Evolutionary conservation across 2,329 filamentous ascomycete species (phyloP).

Genomic region (Hymenoscyphus occultus): DNA sequence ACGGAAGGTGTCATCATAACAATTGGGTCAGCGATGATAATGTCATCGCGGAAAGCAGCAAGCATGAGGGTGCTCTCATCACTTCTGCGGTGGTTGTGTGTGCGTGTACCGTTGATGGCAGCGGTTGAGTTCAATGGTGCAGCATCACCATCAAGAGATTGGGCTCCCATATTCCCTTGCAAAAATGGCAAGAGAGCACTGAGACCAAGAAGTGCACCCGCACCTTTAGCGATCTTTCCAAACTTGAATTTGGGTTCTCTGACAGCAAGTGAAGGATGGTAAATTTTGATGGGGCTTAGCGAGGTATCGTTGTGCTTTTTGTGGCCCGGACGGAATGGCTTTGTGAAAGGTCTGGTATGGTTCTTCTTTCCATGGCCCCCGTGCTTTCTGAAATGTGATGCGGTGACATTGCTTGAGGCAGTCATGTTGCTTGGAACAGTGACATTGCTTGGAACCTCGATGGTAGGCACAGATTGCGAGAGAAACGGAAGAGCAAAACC

Average conservation of each 20-base stretch:
- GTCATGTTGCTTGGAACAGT: neutral
- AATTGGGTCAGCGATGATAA: neutral
- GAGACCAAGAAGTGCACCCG: neutral
- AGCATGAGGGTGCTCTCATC: neutral
- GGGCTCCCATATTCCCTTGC: neutral
- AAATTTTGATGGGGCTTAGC: neutral
- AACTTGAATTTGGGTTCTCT: constrained; percentile 1
- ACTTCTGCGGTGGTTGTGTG: neutral
- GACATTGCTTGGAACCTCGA: neutral
- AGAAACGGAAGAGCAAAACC: neutral
- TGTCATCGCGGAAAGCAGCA: neutral
- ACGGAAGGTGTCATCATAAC: neutral
- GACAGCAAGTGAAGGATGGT: neutral
- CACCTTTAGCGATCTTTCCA: neutral
- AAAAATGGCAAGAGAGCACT: neutral
- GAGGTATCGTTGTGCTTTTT: neutral
- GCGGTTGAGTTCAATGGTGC: neutral
- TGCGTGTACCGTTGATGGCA: neutral
- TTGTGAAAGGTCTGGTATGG: neutral
- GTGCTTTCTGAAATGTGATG: too few relatives aligned
- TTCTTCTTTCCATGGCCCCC: too few relatives aligned
- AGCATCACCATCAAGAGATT: neutral
- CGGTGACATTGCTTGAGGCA: neutral
- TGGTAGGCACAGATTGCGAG: neutral
- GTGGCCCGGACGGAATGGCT: neutral